Evolutionary conservation across 192 early-diverging fungal species (phyloP), one percentile per base, ranked within the genome.

Genomic region (Diversispora eburnea): DNA sequence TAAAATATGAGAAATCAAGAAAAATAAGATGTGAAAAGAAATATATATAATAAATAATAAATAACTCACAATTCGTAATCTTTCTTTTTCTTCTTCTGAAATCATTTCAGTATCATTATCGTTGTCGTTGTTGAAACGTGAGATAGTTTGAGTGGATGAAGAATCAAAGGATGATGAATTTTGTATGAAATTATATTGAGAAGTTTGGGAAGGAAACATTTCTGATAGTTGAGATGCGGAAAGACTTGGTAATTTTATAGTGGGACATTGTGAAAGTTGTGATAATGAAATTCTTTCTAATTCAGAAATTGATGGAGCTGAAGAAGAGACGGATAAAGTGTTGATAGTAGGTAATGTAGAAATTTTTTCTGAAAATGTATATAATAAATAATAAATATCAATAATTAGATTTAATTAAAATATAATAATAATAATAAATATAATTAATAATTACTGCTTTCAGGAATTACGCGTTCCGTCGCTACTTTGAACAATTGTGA

Each of bases 381-480:
- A 5, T 33, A 22, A 59, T 22, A 6, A 22, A 52, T 17, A 54
- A 3, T 54, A 42, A 63, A 45, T 63, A 33, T 33, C n/a, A n/a
- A n/a, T n/a, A n/a, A n/a, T n/a, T n/a, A n/a, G n/a, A n/a, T n/a
- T n/a, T n/a, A 63, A n/a, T 5, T 13, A 43, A 17, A 42, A 42
- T 8, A 63, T 45, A 45, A 63, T 41, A 15, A 39, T 17, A 63
- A 3, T 12, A 5, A 33, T 33, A 33, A 3, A 39, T 33, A 33
- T n/a, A 63, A 63, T 8, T 8, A n/a, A 17, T 15, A 9, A 17
- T 45, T 63, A 63, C 61, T 33, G 25, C 25, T 63, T 63, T 33
- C 39, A 4, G 61, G n/a, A 43, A 63, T 63, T 19, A 63, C 61
- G 12, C 61, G 61, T 63, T 63, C 61, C 43, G 61, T 43, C 39